phyloP scores from a whole-genome alignment of 306 rosid species.

The Vicia sativa region DNA sequence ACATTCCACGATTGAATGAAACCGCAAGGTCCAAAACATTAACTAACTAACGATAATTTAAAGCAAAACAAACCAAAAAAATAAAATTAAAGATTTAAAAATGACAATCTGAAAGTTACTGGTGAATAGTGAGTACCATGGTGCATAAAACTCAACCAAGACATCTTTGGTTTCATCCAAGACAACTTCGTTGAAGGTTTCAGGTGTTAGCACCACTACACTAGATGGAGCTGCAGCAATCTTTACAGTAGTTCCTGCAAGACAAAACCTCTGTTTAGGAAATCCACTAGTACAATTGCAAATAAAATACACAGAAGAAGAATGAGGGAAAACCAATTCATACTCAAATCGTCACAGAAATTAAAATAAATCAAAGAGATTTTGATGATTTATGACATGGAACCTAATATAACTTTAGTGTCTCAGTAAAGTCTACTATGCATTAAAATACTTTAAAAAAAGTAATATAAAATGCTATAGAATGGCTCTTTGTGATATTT shows the following conservation, averaged over 20 bases:
- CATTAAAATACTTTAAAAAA: background rate
- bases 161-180: constrained; percentile 83
- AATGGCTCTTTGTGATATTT: constrained; percentile 13
- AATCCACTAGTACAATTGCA: constrained; percentile 5
- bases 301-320: constrained; percentile 10
- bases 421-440: constrained; percentile 10
- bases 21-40: background rate
- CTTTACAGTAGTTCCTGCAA: constrained; percentile 88
- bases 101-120: constrained; percentile 1
- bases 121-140: constrained; percentile 71
- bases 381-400: constrained; percentile 14
- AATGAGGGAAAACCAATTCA: constrained; percentile 9
- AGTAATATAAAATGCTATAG: background rate
- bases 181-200: constrained; percentile 75
- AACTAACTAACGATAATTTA: background rate
- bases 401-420: constrained; percentile 26
- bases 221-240: constrained; percentile 70
- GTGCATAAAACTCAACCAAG: constrained; percentile 97
- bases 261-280: constrained; percentile 31
- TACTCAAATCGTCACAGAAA: constrained; percentile 13
- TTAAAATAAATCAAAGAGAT: constrained; percentile 6
- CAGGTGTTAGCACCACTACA: constrained; percentile 69
- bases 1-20: background rate
- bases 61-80: constrained; percentile 11
- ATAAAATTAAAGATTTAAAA: background rate